Evolutionary conservation across 1,139 yeast species (phyloP), one percentile per base, ranked within the genome.

Genomic region (Pneumocystis canis): DNA sequence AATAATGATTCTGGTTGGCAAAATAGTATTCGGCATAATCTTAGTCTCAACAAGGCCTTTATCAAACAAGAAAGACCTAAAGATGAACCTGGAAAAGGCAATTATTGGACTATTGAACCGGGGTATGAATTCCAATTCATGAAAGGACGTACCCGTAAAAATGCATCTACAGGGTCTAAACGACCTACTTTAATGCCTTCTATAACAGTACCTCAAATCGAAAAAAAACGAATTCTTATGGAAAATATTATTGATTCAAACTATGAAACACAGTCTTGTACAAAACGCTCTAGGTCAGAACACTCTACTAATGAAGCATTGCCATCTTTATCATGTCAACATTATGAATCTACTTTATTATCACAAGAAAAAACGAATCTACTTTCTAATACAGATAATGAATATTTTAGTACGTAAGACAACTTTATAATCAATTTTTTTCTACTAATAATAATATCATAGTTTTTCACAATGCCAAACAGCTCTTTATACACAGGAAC

Each of bases 1-100:
- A 83, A 82, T 67, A 87, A 87, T 66, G 96, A 89, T 69, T 87
- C 89, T 18, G 97, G 97, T 35, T 88, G 96, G 96, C 95, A 88
- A 72, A 88, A 88, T 73, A 87, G 95, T 35, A 88, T 88, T 67
- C 84, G 96, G 65, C 96, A 88, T 73, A 87, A 89, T 69, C 76
- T 89, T 63, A 85, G 94, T 32, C 77, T 89, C 68, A 89, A 88
- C 74, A 89, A 88, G 72, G 95, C 96, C 0, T 89, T 89, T 70
- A 80, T 85, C 63, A 92, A 92, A 74, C 89, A 95, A 53, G 96
- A 88, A 68, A 86, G 92, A 72, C 90, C 96, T 18, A 86, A 87
- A 69, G 95, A 88, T 73, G 79, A 76, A 61, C 79, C 80, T 2
- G 97, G 97, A 5, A 92, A 92, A 75, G 98, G 98, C 40, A 96